Evolutionary conservation across 306 rosid genomes (phyloP).

Genomic region (Vigna mungo): DNA sequence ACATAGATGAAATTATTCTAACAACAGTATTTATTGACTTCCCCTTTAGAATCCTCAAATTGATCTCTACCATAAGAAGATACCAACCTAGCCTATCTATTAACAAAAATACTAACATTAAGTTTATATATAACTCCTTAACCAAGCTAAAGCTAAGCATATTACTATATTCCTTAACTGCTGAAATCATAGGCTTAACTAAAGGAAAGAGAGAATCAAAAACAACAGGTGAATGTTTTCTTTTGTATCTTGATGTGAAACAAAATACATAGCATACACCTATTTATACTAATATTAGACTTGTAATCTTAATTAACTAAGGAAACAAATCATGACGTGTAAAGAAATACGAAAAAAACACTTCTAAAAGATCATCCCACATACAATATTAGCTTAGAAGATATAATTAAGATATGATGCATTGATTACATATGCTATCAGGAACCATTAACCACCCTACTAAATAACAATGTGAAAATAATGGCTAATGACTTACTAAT

Average conservation of each 20-base stretch:
- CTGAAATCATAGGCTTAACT: not conserved
- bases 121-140: not conserved
- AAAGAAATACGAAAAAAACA: not conserved
- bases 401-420: not conserved
- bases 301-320: not conserved
- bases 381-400: not conserved
- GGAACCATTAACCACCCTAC: not conserved
- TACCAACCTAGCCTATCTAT: constrained; percentile 6
- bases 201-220: not conserved
- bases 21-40: constrained; percentile 14
- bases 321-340: not conserved
- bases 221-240: not conserved
- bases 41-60: not conserved
- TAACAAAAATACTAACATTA: not conserved
- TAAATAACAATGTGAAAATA: not conserved
- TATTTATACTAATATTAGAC: not conserved
- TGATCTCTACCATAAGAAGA: constrained; percentile 11
- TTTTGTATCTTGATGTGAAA: not conserved
- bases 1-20: too few relatives aligned
- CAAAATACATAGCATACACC: not conserved
- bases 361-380: too few relatives aligned
- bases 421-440: not conserved
- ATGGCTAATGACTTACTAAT: not conserved
- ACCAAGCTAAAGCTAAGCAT: constrained; percentile 19
- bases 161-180: not conserved